Evolutionary conservation across 2,329 filamentous ascomycete genomes (phyloP).

Genomic region (Colletotrichum truncatum): DNA sequence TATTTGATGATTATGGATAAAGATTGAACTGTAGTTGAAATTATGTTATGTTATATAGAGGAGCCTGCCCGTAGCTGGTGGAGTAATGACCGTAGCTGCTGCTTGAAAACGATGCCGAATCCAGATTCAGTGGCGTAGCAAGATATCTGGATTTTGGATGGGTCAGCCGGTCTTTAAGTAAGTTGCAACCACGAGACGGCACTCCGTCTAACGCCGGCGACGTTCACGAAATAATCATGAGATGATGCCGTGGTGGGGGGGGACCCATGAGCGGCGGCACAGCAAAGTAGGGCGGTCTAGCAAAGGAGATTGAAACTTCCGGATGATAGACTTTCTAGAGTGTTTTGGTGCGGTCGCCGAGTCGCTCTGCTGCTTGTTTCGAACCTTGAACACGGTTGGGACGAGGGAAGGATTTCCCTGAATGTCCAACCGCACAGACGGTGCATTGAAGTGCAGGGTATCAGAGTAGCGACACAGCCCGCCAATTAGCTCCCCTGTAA

Average conservation of each 20-base stretch:
- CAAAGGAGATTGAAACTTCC: conserved; percentile 9
- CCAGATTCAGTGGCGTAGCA: conserved; percentile 13
- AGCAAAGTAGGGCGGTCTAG: neutral
- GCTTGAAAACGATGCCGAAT: conserved; percentile 24
- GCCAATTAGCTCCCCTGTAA: neutral
- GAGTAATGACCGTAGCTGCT: conserved; percentile 26
- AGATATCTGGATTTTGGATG: neutral
- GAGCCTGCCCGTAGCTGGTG: conserved; percentile 7
- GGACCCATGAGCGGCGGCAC: neutral
- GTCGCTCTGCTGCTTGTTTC: conserved; percentile 22
- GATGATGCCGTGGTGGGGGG: conserved; percentile 8
- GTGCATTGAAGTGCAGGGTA: conserved; percentile 23
- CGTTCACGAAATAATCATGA: conserved; percentile 10
- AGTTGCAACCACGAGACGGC: conserved; percentile 10
- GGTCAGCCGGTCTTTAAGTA: conserved; percentile 16
- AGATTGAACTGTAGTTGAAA: conserved; percentile 9
- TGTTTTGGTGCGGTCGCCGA: conserved; percentile 28
- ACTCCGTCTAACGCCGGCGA: neutral
- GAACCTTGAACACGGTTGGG: conserved; percentile 20
- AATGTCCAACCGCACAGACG: conserved; percentile 22
- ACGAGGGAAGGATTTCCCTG: conserved; percentile 27
- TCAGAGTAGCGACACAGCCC: conserved; percentile 1
- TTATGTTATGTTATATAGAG: neutral
- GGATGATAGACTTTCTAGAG: conserved; percentile 28
- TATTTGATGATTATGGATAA: conserved; percentile 1